Conservation (phyloP, 2,329 filamentous ascomycete species). For the Myriosclerotinia scirpicola region DNA sequence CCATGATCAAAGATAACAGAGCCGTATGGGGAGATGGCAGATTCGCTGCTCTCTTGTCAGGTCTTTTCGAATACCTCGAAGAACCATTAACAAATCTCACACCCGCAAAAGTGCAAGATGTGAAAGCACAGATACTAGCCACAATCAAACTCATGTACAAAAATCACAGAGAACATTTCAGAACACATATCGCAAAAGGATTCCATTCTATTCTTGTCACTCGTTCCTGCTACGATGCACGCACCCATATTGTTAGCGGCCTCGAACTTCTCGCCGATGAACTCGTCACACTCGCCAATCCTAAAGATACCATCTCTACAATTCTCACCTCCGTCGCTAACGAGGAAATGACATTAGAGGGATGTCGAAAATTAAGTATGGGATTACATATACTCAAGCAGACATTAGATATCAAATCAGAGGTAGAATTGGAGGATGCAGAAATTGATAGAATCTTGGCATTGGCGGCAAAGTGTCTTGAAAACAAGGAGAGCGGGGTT, state of each 20-base stretch:
- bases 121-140: slow-evolving; percentile 72
- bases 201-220: slow-evolving; percentile 67
- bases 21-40: slow-evolving; percentile 64
- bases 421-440: slow-evolving; percentile 50
- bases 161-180: slow-evolving; percentile 64
- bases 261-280: slow-evolving; percentile 73
- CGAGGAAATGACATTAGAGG: slow-evolving; percentile 47
- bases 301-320: slow-evolving; percentile 57
- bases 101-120: slow-evolving; percentile 66
- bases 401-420: slow-evolving; percentile 49
- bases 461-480: slow-evolving; percentile 57
- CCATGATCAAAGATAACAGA: slow-evolving; percentile 66
- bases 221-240: slow-evolving; percentile 64
- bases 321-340: slow-evolving; percentile 51
- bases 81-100: slow-evolving; percentile 55
- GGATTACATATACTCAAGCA: slow-evolving; percentile 63
- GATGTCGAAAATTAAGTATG: slow-evolving; percentile 58
- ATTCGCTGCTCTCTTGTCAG: slow-evolving; percentile 66
- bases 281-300: slow-evolving; percentile 64
- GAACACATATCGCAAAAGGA: slow-evolving; percentile 65
- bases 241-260: slow-evolving; percentile 70
- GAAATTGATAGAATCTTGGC: slow-evolving; percentile 54
- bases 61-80: slow-evolving; percentile 71
- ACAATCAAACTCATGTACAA: slow-evolving; percentile 73
- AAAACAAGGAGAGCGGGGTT: slow-evolving; percentile 61